A percentile compares a stretch with the other conserved stretches of the same genome.
These are phyloP conservation scores for Amauroascus verrucosus DNA, from an alignment of 2,329 filamentous ascomycete genomes.

Conservation along the genomic window DNA sequence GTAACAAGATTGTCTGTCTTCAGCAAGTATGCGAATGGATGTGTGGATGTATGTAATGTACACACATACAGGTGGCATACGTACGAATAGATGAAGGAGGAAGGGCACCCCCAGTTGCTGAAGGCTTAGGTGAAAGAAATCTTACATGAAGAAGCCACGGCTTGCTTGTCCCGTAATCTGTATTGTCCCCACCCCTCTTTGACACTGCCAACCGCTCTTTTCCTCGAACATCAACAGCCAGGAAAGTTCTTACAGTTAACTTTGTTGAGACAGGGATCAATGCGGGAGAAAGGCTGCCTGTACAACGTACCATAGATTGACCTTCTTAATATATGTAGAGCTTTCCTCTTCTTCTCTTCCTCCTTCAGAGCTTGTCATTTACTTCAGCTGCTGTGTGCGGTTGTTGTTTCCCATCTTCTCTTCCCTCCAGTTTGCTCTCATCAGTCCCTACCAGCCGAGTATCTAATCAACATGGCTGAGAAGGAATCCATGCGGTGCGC, in stretches of 20 bases:
- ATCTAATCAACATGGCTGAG: slow-evolving; percentile 3
- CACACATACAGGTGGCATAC: background rate
- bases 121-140: too few relatives aligned
- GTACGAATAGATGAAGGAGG: too few relatives aligned
- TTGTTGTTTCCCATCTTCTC: background rate
- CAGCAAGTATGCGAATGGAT: too few relatives aligned
- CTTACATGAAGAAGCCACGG: background rate
- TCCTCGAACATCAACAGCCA: background rate
- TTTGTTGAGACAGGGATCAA: background rate
- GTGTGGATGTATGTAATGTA: too few relatives aligned
- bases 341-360: background rate
- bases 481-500: slow-evolving; percentile 6
- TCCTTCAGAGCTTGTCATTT: background rate
- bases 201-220: background rate
- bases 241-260: background rate
- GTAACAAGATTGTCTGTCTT: background rate
- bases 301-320: background rate
- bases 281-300: slow-evolving; percentile 11
- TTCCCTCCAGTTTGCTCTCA: background rate
- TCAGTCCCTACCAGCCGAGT: background rate
- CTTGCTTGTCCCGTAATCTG: background rate
- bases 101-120: too few relatives aligned
- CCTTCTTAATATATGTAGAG: slow-evolving; percentile 8
- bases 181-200: slow-evolving; percentile 4
- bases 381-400: background rate